Conservation (phyloP, 495 filamentous ascomycete species). For the Neurospora sp. region DNA sequence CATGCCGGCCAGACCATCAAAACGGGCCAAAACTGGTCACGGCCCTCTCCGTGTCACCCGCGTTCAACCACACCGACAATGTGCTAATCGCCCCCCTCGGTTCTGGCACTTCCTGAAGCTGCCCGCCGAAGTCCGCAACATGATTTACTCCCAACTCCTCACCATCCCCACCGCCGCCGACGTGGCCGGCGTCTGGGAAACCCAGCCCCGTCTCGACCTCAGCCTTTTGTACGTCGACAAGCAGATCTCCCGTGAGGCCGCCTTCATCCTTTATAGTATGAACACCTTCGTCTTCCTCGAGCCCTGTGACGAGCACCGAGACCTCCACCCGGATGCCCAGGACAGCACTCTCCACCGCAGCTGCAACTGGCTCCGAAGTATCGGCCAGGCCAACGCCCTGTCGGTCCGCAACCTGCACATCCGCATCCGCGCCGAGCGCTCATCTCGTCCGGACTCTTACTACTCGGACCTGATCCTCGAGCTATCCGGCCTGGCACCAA, state of each 20-base stretch:
- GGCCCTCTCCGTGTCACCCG: slow-evolving; percentile 1
- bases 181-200: neutral
- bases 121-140: slow-evolving; percentile 1
- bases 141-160: slow-evolving; percentile 1
- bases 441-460: neutral
- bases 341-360: neutral
- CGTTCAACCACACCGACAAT: slow-evolving; percentile 4
- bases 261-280: slow-evolving; percentile 6
- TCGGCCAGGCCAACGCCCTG: neutral
- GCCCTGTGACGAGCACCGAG: slow-evolving; percentile 5
- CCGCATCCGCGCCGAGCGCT: slow-evolving; percentile 9
- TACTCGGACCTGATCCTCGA: slow-evolving; percentile 1
- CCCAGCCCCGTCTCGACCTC: slow-evolving; percentile 2
- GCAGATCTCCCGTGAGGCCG: slow-evolving; percentile 7
- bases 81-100: slow-evolving; percentile 1
- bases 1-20: neutral
- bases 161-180: neutral
- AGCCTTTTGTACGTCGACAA: slow-evolving; percentile 5
- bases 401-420: slow-evolving; percentile 10
- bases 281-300: slow-evolving; percentile 16
- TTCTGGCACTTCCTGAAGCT: slow-evolving; percentile 2
- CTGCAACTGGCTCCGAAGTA: slow-evolving; percentile 1
- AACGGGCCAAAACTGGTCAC: neutral
- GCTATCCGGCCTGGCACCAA: neutral
- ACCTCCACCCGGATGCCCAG: neutral